A percentile compares a stretch with the other conserved stretches of the same genome.
Evolutionary conservation across 2,329 filamentous ascomycete species (phyloP).

Genomic region (Neodidymelliopsis sp.): DNA sequence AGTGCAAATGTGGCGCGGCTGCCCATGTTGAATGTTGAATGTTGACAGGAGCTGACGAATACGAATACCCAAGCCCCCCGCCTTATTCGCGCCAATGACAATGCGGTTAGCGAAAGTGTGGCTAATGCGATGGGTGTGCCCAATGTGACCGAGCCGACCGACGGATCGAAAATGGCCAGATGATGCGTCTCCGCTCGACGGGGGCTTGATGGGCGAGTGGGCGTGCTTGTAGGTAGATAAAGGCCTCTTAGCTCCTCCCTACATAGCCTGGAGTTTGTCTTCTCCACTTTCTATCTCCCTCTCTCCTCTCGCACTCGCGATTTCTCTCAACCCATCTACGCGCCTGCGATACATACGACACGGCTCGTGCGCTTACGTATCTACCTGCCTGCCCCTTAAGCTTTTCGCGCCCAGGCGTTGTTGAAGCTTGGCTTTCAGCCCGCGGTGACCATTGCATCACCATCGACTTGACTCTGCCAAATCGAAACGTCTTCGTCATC

Average conservation of each 20-base stretch:
- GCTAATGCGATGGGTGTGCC: conserved; percentile 11
- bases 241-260: neutral
- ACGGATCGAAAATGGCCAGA: conserved; percentile 7
- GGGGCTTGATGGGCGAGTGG: no score
- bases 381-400: conserved; percentile 1
- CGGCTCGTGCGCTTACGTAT: no score
- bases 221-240: no score
- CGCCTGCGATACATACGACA: neutral
- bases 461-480: no score
- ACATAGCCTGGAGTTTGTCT: neutral
- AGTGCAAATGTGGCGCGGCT: no score
- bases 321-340: no score
- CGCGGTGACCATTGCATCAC: conserved; percentile 4
- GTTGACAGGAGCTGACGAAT: conserved; percentile 20
- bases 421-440: conserved; percentile 8
- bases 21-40: no score
- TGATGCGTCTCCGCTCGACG: conserved; percentile 12
- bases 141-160: conserved; percentile 7
- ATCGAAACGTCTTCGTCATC: no score
- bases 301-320: neutral
- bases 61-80: neutral
- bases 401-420: conserved; percentile 16
- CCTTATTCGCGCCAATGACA: conserved; percentile 20
- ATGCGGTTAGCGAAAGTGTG: conserved; percentile 5
- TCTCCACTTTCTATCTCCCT: neutral